Percentiles rank a stretch among this genome's conserved stretches.
Conservation (phyloP, 169 alveolate genomes). For the Cryptosporidium andersoni region DNA sequence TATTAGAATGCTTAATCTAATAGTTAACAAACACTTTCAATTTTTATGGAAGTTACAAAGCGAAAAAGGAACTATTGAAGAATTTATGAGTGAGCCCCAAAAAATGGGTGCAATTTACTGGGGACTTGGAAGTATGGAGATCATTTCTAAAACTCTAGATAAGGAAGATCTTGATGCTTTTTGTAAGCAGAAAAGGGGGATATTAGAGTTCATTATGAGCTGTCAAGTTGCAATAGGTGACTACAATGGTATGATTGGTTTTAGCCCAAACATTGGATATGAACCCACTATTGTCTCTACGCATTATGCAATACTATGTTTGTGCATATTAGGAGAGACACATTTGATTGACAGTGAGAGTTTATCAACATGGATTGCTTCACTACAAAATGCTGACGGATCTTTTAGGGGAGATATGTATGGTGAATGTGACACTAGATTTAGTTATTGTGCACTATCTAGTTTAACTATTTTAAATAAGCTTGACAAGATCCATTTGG, state of each 20-base stretch:
- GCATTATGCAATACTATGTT: conserved; percentile 87
- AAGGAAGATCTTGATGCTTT: neutral
- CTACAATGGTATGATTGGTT: conserved; percentile 53
- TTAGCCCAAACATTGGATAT: conserved; percentile 77
- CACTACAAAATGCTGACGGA: conserved; percentile 91
- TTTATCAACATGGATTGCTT: conserved; percentile 83
- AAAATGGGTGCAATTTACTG: conserved; percentile 42
- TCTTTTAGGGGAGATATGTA: conserved; percentile 91
- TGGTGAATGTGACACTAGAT: conserved; percentile 94
- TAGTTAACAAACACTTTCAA: conserved; percentile 8
- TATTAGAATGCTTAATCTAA: neutral
- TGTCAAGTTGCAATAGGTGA: conserved; percentile 30
- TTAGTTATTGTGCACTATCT: conserved; percentile 91
- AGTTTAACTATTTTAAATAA: conserved; percentile 85
- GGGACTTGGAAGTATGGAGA: conserved; percentile 57
- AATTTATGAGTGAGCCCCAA: conserved; percentile 7
- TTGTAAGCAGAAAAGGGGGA: neutral
- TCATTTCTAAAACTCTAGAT: neutral
- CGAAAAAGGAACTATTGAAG: neutral
- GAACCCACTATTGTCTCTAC: conserved; percentile 86
- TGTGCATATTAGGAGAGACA: conserved; percentile 79
- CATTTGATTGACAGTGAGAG: conserved; percentile 79
- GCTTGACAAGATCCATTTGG: conserved; percentile 80
- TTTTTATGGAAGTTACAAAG: conserved; percentile 18
- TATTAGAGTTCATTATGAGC: conserved; percentile 34